Evolutionary conservation across 2,329 filamentous ascomycete genomes (phyloP).

Genomic region (Venturia carpophila): DNA sequence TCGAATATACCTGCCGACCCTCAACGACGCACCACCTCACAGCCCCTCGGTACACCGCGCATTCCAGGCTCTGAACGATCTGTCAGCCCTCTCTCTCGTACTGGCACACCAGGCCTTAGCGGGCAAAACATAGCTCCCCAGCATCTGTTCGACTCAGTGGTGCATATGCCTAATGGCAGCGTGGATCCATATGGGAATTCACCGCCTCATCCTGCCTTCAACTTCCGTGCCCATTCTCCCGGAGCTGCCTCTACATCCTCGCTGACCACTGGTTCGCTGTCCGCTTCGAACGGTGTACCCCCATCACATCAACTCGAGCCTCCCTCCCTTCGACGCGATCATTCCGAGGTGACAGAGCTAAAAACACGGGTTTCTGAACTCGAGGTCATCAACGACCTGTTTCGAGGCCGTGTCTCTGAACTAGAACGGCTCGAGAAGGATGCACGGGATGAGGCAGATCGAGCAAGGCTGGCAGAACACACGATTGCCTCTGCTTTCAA

Average conservation of each 20-base stretch:
- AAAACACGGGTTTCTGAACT: constrained; percentile 93
- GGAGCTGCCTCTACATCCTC: constrained; percentile 41
- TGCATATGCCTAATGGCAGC: constrained; percentile 7
- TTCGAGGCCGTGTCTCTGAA: constrained; percentile 59
- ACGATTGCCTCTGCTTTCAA: constrained; percentile 29
- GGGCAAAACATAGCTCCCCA: constrained; percentile 58
- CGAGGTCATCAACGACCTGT: constrained; percentile 79
- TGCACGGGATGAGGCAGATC: constrained; percentile 51
- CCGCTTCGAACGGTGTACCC: not conserved
- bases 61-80: constrained; percentile 64
- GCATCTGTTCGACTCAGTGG: constrained; percentile 58
- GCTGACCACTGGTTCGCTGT: constrained; percentile 40
- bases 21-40: constrained; percentile 1
- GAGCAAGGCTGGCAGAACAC: constrained; percentile 60
- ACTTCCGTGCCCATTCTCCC: constrained; percentile 46
- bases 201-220: constrained; percentile 39
- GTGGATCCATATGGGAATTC: constrained; percentile 33
- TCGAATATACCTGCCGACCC: constrained; percentile 21
- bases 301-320: constrained; percentile 45
- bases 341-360: constrained; percentile 75
- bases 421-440: constrained; percentile 69
- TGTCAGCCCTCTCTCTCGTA: constrained; percentile 72
- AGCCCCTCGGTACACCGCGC: constrained; percentile 48
- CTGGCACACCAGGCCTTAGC: constrained; percentile 67
- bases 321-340: constrained; percentile 70